Percentiles rank a stretch among this genome's conserved stretches.
phyloP scores from a whole-genome alignment of 192 early-diverging fungal species.

The Borealophlyctis nickersoniae region DNA sequence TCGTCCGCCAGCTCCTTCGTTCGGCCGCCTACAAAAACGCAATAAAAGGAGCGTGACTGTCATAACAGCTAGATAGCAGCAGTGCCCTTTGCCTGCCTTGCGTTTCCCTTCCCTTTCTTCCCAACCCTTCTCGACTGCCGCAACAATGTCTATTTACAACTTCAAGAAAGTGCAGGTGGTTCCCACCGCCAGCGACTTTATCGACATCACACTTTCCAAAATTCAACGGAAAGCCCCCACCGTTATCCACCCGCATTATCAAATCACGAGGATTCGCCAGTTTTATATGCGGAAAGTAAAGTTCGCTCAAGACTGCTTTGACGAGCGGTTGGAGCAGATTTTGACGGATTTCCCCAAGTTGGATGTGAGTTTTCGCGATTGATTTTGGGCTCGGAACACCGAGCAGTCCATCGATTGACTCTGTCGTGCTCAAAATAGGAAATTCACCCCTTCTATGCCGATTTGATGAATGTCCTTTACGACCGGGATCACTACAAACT shows the following conservation, averaged over 20 bases:
- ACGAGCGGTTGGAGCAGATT: constrained; percentile 93
- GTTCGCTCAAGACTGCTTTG: constrained; percentile 93
- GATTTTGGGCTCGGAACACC: no score
- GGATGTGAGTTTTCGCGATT: constrained; percentile 81
- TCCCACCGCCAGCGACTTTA: constrained; percentile 84
- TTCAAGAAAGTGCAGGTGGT: constrained; percentile 98
- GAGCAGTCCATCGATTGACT: no score
- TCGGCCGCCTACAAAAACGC: no score
- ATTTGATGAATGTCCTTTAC: constrained; percentile 99
- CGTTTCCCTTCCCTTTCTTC: no score
- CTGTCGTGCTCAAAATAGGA: constrained; percentile 51
- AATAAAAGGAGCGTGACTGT: no score
- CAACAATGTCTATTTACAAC: constrained; percentile 76
- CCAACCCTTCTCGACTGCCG: no score
- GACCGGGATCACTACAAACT: constrained; percentile 99
- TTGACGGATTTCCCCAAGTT: constrained; percentile 96
- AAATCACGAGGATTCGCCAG: constrained; percentile 93
- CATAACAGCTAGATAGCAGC: no score
- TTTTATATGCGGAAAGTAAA: constrained; percentile 99
- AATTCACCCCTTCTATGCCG: constrained; percentile 99
- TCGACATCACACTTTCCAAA: constrained; percentile 97
- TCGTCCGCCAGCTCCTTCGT: no score
- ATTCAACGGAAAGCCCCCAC: constrained; percentile 97
- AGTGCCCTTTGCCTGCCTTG: no score
- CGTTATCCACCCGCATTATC: constrained; percentile 94